phyloP scores from a whole-genome alignment of 2,329 filamentous ascomycete genomes.

The Didymella exigua region DNA sequence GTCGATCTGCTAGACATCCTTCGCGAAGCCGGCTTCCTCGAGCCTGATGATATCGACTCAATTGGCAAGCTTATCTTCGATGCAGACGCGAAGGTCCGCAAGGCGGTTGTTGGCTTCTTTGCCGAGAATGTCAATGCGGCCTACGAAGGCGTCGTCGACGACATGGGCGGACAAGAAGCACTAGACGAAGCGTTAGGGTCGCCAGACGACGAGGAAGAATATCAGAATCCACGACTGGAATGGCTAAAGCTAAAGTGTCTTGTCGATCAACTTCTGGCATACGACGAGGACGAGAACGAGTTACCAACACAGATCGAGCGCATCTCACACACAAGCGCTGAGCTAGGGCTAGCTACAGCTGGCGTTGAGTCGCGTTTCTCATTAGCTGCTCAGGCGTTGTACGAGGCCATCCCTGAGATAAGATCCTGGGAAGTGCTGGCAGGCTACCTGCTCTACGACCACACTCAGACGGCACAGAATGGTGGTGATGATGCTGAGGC shows the following conservation, averaged over 20 bases:
- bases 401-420: conserved; percentile 79
- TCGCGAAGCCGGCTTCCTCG: conserved; percentile 81
- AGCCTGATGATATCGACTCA: conserved; percentile 87
- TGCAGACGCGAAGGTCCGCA: conserved; percentile 80
- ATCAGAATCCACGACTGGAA: conserved; percentile 73
- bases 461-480: conserved; percentile 65
- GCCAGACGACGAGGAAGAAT: conserved; percentile 73
- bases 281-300: conserved; percentile 72
- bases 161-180: conserved; percentile 78
- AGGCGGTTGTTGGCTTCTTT: conserved; percentile 89
- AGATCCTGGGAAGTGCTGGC: conserved; percentile 86
- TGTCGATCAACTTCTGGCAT: conserved; percentile 79
- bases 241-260: conserved; percentile 95
- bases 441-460: conserved; percentile 90
- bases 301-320: conserved; percentile 57
- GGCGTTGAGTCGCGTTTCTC: conserved; percentile 81
- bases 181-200: conserved; percentile 76
- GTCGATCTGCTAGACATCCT: conserved; percentile 83
- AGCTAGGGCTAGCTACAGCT: conserved; percentile 60
- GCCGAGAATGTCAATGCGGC: conserved; percentile 83
- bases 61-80: conserved; percentile 91
- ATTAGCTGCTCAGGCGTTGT: conserved; percentile 83
- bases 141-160: conserved; percentile 78
- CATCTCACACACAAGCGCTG: conserved; percentile 49
- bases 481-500: conserved; percentile 65